Percentiles rank a stretch among this genome's conserved stretches.
Conservation (phyloP, 177 flowering plant species). For the Telopea speciosissima region DNA sequence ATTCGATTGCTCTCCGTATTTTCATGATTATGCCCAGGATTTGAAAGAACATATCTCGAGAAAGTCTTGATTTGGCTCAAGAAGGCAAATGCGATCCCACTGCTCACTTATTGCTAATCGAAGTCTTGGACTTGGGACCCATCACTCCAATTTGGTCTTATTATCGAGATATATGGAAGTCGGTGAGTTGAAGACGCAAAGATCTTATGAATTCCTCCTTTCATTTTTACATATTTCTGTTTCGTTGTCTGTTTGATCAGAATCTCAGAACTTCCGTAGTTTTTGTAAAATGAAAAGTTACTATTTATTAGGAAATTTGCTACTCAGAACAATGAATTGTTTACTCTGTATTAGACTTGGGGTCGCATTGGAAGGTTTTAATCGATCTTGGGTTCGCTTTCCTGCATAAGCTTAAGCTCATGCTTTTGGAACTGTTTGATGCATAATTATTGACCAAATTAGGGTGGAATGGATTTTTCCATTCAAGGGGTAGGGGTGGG, state of each 20-base stretch:
- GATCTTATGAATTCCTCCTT: background rate
- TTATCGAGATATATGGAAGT: background rate
- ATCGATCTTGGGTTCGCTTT: background rate
- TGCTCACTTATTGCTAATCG: background rate
- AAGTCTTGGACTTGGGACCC: background rate
- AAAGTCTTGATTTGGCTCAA: background rate
- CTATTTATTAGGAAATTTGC: background rate
- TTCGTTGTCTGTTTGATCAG: background rate
- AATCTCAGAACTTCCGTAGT: background rate
- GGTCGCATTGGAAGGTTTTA: background rate
- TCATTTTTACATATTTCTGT: background rate
- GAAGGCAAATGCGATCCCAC: background rate
- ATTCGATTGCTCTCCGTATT: background rate
- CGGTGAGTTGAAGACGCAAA: background rate
- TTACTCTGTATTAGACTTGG: background rate
- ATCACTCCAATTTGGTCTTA: background rate
- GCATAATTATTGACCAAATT: too few relatives aligned
- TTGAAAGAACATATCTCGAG: background rate
- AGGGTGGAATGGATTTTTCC: too few relatives aligned
- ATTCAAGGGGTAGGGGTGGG: too few relatives aligned
- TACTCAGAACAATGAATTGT: slow-evolving; percentile 7
- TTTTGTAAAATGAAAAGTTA: background rate
- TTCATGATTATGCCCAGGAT: background rate
- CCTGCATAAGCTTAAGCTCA: too few relatives aligned
- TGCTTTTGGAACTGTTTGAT: too few relatives aligned